Conservation (phyloP, 1,284 basidiomycete genomes). For the Sporisorium scitamineum region DNA sequence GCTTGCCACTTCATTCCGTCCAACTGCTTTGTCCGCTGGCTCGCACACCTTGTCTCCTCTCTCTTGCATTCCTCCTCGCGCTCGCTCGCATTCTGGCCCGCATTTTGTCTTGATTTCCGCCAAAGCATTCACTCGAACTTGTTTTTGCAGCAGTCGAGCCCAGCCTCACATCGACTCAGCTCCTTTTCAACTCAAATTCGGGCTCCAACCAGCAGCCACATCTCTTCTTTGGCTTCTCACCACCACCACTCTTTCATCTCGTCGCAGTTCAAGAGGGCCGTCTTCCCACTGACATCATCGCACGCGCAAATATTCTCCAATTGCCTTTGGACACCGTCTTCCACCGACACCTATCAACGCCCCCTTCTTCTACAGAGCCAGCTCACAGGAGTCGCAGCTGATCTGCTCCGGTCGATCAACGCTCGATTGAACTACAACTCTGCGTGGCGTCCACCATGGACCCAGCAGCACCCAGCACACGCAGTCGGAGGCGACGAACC, state of each 20-base stretch:
- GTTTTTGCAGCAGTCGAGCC: neutral
- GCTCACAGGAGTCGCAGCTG: neutral
- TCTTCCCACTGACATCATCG: neutral
- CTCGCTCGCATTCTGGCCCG: neutral
- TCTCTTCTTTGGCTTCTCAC: neutral
- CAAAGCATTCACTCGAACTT: neutral
- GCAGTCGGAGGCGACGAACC: conserved; percentile 19
- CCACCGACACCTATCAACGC: neutral
- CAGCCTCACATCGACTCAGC: neutral
- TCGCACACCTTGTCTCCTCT: neutral
- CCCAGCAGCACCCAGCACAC: conserved; percentile 5
- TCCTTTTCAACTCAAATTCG: neutral
- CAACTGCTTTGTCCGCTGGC: neutral
- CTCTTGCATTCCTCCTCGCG: neutral
- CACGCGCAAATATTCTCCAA: neutral
- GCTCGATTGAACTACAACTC: neutral
- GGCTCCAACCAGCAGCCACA: neutral
- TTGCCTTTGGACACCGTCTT: neutral
- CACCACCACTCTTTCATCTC: neutral
- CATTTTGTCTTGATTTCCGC: neutral
- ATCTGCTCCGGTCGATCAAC: neutral
- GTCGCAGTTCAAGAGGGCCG: no score
- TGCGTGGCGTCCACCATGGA: conserved; percentile 12
- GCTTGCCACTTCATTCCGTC: neutral
- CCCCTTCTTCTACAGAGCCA: neutral